Base-by-base conservation (phyloP, 2,329 filamentous ascomycete genomes). In the Ilyonectria destructans region DNA sequence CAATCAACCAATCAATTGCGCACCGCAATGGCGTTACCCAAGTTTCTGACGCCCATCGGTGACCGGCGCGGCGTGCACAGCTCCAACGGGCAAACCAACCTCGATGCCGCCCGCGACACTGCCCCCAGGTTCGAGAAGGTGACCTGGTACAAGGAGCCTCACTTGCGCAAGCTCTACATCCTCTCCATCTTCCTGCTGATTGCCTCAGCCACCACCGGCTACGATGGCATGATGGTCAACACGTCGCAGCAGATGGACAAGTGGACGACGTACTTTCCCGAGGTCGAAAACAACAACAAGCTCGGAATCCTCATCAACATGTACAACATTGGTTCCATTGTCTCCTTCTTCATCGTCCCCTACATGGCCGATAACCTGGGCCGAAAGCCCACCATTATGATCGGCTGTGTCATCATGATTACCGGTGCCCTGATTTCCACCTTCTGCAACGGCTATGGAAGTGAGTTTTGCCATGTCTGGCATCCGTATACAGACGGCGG, bases 141-240 rank as follows among this genome's bases (percentile, higher is more conserved):
- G 23, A 84, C 79, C 62, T 91, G 89, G 89, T 86, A 82, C 69
- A 83, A 80, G 72, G 86, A 90, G 70, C 87, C 87, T 43, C 86
- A 88, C 74, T 79, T 90, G 61, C 82, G 88, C 59, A 86, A 83
- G 75, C 84, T 90, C 12, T 90, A 90, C 75, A 82, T 82, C 58
- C 84, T 85, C 76, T 83, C 82, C 66, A 78, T 84, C 21, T 84
- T 90, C 66, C 82, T 91, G 65, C 87, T 88, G 78, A 81, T 90
- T 64, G 88, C 87, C 13, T 90, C 88, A 33, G 88, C 88, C 49
- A 90, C 88, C 33, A 90, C 88, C 8, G 88, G 88, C 60, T 90
- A 90, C 75, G 89, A 91, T 79, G 88, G 88, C 62, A 87, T 88
- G 85, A 81, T 89, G 68, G 82, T 89, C 76, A 90, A 90, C 78